Conservation (phyloP, 805 yeast genomes). For the Yamadazyma sp. region DNA sequence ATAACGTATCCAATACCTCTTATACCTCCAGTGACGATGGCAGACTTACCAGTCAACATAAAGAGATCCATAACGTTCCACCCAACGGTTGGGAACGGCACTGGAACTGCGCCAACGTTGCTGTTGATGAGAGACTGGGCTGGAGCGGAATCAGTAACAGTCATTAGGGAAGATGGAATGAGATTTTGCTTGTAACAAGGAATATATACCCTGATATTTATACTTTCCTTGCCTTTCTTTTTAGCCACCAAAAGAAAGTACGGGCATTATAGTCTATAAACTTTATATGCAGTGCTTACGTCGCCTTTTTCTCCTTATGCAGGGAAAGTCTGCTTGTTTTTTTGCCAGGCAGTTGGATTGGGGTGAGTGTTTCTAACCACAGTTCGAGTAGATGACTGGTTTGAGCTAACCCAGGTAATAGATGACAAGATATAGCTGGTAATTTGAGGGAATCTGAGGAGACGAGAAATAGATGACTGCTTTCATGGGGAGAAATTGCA, state of each 20-base stretch:
- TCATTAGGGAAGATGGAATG: slow-evolving; percentile 18
- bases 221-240: slow-evolving; percentile 2
- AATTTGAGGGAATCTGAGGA: too few relatives aligned
- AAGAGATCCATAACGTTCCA: slow-evolving; percentile 30
- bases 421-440: too few relatives aligned
- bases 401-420: neutral
- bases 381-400: slow-evolving; percentile 7
- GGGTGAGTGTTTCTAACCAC: slow-evolving; percentile 2
- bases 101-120: slow-evolving; percentile 40
- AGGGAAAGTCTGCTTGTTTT: neutral
- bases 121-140: slow-evolving; percentile 29
- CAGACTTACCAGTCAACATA: slow-evolving; percentile 30
- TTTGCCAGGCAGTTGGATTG: neutral
- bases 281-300: slow-evolving; percentile 3
- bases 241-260: slow-evolving; percentile 5
- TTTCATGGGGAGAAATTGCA: too few relatives aligned
- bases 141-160: slow-evolving; percentile 13
- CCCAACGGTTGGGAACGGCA: slow-evolving; percentile 30
- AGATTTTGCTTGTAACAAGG: neutral
- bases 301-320: slow-evolving; percentile 2
- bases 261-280: slow-evolving; percentile 1
- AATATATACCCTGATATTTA: neutral
- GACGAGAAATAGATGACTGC: neutral
- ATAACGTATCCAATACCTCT: slow-evolving; percentile 40
- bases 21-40: slow-evolving; percentile 39